Base-by-base conservation (phyloP, 306 rosid species). In the Gastrolobium villosum region DNA sequence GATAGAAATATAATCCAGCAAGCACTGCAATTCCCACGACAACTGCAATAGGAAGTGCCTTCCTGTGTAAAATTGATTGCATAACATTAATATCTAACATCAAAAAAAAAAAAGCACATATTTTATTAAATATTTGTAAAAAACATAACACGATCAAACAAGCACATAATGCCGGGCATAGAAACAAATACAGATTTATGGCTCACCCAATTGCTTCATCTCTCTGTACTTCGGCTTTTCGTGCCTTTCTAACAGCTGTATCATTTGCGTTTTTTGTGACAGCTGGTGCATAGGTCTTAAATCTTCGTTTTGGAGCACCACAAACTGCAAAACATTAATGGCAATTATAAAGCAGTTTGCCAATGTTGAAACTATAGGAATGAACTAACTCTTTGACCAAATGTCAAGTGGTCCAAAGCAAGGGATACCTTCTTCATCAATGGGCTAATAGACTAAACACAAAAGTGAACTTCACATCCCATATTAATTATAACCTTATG, bases 301-400 rank as follows among this genome's bases (percentile, higher is more conserved):
- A 92, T 73, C 97, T 85, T 72, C 97, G 83, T 55, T 92, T 90
- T 55, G 97, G 97, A 74, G 97, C 97, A 73, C 93, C 97, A 50
- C 97, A 92, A 57, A 92, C 96, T 92, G 90, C 76, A 82, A 43
- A 75, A 61, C 46, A 72, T 37, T 31, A 37, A 52, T 10, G 53
- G 49, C 64, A 55, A 56, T 15, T 67, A 56, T 46, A n/a, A 63
- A 36, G 78, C n/a, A 53, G 8, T 30, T 54, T 6, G 52, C 15
- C 26, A 20, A 20, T 20, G 26, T 1, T 20, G 26, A 20, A 20
- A 20, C 26, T 20, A 20, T 20, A 0, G 26, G 26, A 20, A 20
- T 20, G 26, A 20, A 20, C 26, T 20, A 20, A 20, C 26, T 20
- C 26, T 20, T 20, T 20, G 26, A 20, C 26, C 26, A 20, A 20